Conservation (phyloP, 192 early-diverging fungal genomes). For the Backusella psychrophila region DNA sequence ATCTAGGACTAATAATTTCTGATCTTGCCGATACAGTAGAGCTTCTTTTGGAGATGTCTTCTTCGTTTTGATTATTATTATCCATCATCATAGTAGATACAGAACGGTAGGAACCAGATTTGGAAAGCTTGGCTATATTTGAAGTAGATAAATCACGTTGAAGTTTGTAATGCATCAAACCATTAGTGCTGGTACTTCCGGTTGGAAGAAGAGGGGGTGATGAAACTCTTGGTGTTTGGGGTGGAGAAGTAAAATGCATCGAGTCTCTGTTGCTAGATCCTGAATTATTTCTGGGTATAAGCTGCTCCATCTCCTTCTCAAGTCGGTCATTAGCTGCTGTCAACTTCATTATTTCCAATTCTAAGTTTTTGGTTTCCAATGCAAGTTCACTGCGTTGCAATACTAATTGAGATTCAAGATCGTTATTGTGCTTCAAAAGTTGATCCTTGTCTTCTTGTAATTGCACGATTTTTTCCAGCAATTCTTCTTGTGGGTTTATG, state of each 20-base stretch:
- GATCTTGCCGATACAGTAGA: slow-evolving; percentile 11
- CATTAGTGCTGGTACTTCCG: background rate
- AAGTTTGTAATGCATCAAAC: slow-evolving; percentile 12
- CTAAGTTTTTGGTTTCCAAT: slow-evolving; percentile 27
- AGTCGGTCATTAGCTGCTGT: slow-evolving; percentile 35
- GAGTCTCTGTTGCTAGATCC: background rate
- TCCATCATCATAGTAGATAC: background rate
- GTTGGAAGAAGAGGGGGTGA: slow-evolving; percentile 10
- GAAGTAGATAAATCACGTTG: slow-evolving; percentile 17
- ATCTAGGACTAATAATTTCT: background rate
- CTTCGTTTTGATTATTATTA: background rate
- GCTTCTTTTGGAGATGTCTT: background rate
- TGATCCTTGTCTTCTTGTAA: slow-evolving; percentile 30
- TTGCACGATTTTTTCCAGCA: slow-evolving; percentile 15
- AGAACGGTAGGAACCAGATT: slow-evolving; percentile 22
- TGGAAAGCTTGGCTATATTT: slow-evolving; percentile 10
- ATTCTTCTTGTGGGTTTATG: slow-evolving; percentile 3
- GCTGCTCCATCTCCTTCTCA: slow-evolving; percentile 40
- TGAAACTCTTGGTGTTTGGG: slow-evolving; percentile 15
- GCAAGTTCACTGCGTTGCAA: slow-evolving; percentile 20
- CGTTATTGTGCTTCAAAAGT: slow-evolving; percentile 24
- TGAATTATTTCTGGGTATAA: slow-evolving; percentile 23
- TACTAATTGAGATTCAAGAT: slow-evolving; percentile 28
- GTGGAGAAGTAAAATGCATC: slow-evolving; percentile 17
- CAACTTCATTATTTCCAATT: slow-evolving; percentile 30